Evolutionary conservation across 1,284 basidiomycete genomes (phyloP), one percentile per base, ranked within the genome.

Genomic region (Ganoderma sinense): DNA sequence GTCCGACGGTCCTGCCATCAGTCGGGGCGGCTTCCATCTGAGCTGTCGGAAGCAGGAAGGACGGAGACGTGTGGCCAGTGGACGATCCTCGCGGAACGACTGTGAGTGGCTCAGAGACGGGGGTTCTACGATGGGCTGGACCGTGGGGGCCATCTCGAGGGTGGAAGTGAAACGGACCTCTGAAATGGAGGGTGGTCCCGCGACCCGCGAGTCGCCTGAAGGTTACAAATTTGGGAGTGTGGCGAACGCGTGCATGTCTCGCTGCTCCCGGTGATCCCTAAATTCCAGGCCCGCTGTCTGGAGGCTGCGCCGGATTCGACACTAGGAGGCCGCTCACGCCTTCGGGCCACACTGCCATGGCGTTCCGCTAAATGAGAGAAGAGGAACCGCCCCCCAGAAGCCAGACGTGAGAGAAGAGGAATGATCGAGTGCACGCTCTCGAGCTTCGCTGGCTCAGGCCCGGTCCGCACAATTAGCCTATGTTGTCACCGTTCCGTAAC

Each of bases 141-240:
- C 69, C 72, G 51, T 65, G 26, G 33, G 43, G 29, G 23, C 59
- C 68, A 71, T 61, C 66, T 69, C 36, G 64, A 65, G 68, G 68
- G 68, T 62, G 60, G 43, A 61, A 41, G 66, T 69, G 67, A 71
- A 71, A 73, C 72, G 66, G 56, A 70, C 72, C 69, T 73, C 72
- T 45, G 59, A 71, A 73, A 73, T 73, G 72, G 60, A 73, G 72
- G 70, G 70, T 63, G 39, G 60, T 66, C 59, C 66, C 65, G 69
- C 41, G 41, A 18, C 41, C 41, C 41, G 41, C 69, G 69, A 70
- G 62, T 68, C 59, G 69, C 67, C 69, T 58, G 66, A 71, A 63
- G 6, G 53, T 43, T 36, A 58, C 60, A 63, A 56, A 67, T 65
- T 31, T 36, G 59, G 36, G 48, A 48, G 56, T 65, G 68, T 69